Evolutionary conservation across 2,329 filamentous ascomycete genomes (phyloP).

Genomic region (Bipolaris zeicola): DNA sequence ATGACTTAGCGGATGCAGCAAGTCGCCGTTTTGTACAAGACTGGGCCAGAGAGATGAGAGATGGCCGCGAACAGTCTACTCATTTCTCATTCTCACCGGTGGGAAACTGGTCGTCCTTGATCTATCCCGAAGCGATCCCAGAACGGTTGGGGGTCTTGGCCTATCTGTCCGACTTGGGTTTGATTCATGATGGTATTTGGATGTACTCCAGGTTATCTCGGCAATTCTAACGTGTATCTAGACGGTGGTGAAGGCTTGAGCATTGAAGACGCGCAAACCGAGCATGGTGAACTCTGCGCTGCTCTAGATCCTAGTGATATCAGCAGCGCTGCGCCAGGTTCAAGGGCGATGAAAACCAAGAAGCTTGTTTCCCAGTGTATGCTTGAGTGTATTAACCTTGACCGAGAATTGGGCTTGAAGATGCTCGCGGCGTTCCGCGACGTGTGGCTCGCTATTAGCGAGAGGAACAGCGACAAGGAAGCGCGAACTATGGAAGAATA

Average conservation of each 20-base stretch:
- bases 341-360: background rate
- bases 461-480: conserved; percentile 2
- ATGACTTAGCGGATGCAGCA: conserved; percentile 1
- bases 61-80: background rate
- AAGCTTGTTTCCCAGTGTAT: conserved; percentile 1
- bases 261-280: background rate
- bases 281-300: background rate
- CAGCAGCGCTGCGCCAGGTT: background rate
- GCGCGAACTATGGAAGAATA: background rate
- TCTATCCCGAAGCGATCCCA: conserved; percentile 1
- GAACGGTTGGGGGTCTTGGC: conserved; percentile 1
- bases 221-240: background rate
- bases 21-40: background rate
- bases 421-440: background rate
- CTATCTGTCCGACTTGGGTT: background rate
- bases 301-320: background rate
- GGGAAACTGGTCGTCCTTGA: conserved; percentile 1
- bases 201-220: background rate
- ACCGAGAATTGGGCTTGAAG: background rate
- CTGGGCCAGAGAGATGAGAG: background rate
- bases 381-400: background rate
- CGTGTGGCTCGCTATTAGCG: background rate
- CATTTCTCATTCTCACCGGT: background rate
- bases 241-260: conserved; percentile 1
- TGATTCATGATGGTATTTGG: conserved; percentile 3